Evolutionary conservation across 768 basidiomycete species (phyloP), one percentile per base, ranked within the genome.

Genomic region (Mycena indigotica): DNA sequence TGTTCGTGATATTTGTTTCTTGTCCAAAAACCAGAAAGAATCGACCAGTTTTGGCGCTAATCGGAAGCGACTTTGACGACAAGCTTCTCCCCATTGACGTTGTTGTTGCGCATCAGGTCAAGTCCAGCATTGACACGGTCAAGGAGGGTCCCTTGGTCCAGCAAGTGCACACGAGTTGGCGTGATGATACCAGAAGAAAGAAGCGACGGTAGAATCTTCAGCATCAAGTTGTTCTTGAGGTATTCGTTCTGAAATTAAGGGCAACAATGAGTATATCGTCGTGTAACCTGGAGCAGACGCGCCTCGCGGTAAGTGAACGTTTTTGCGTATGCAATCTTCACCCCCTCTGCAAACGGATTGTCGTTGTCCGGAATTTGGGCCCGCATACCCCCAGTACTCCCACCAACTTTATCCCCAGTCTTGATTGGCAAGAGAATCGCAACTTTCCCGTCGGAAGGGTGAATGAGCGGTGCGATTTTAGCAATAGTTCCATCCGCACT

Each of bases 61-160:
- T n/a, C n/a, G n/a, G n/a, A n/a, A n/a, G 10, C 32, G 32, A 79
- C 65, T 58, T 77, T 76, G 0, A 83, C 72, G 2, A 83, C 66
- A 1, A 80, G 71, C 55, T 83, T 84, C 67, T 82, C 78, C 23
- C 81, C 81, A 35, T 77, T 80, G 41, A 82, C 66, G 65, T 77
- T 73, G 58, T 80, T 80, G 29, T 76, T 72, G 49, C 80, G 73
- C 40, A 83, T 56, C 35, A 83, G 60, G 49, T 80, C 75, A 39
- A 83, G 62, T 0, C 78, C 82, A n/a, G 56, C 63, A 16, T 66
- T 70, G 1, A 77, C 75, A 24, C 81, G 71, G 28, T 79, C 75
- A 52, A 73, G 70, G 50, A 83, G 67, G 13, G 70, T 63, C 2
- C 79, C 81, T 50, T 79, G 62, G 45, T 80, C 75, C 30, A 81